Conservation (phyloP, 2,329 filamentous ascomycete genomes). For the Orbilia blumenaviensis region DNA sequence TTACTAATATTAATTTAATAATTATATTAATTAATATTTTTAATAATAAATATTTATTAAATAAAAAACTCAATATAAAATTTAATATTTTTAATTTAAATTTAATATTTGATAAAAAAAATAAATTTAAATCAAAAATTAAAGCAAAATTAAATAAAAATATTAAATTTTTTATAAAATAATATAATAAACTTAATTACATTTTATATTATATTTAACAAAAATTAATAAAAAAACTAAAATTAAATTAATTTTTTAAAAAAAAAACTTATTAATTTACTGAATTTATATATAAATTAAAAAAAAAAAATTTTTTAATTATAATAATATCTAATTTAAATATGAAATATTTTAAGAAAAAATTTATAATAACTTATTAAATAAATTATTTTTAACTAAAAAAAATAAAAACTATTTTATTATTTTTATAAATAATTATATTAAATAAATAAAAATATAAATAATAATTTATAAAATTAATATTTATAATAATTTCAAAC, state of each 20-base stretch:
- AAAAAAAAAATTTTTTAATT: background rate
- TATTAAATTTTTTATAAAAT: background rate
- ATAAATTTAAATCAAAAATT: too few relatives aligned
- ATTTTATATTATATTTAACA: too few relatives aligned
- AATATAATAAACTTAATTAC: background rate
- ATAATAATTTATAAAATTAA: background rate
- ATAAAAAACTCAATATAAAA: too few relatives aligned
- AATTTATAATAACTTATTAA: background rate
- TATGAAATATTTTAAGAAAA: background rate
- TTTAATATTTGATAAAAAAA: too few relatives aligned
- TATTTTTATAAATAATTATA: background rate
- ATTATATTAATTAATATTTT: too few relatives aligned
- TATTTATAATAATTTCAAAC: too few relatives aligned
- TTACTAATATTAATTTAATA: too few relatives aligned
- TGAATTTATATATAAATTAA: background rate
- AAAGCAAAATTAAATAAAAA: background rate
- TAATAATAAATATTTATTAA: too few relatives aligned
- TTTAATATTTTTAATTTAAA: too few relatives aligned
- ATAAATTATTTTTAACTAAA: background rate
- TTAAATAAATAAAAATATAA: background rate
- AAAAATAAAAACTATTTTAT: slow-evolving; percentile 9
- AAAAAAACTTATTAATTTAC: background rate
- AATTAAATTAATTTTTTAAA: slow-evolving; percentile 1
- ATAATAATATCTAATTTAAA: background rate
- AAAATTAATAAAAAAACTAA: too few relatives aligned